Base-by-base conservation (phyloP, 2,329 filamentous ascomycete species). In the Colletotrichum salicis region DNA sequence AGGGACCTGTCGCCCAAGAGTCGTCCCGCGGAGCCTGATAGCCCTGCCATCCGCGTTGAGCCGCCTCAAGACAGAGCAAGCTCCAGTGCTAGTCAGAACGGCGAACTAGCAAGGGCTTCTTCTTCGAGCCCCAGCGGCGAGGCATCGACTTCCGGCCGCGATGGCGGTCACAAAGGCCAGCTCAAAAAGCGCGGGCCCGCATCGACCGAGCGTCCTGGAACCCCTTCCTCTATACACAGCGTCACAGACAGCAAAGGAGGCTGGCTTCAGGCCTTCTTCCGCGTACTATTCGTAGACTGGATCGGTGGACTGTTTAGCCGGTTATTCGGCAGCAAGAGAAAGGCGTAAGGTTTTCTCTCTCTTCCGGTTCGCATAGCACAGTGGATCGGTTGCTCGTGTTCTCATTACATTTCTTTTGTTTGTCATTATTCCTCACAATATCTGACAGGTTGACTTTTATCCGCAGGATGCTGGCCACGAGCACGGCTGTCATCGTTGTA, bases 261-360 rank as follows among this genome's bases (percentile, higher is more conserved):
- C 57, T 82, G 82, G 83, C 74, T 84, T 24, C 73, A 74, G 35
- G 74, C 77, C 11, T 80, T 84, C 64, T 74, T 84, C 59, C 77
- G 74, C 37, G 71, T 81, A 4, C 61, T 84, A 1, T 81, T 84
- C 71, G 80, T 83, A 55, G 82, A 83, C 61, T 82, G 80, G 79
- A 77, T 84, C 15, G 81, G 82, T 3, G 78, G 80, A 13, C 72
- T 84, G 4, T 70, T 78, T 77, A 63, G 60, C 63, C 73, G 68
- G 6, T 24, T 74, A n/a, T 74, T 73, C 69, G 57, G 71, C 60
- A 72, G 58, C 68, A 67, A 64, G 68, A 67, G 72, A 71, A 72
- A 72, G 69, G 69, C 55, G 70, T 72, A 72, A 72, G 70, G 70
- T 48, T 61, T 64, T 64, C 56, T 54, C 65, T 66, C 64, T 71